These are phyloP conservation scores for Ganoderma lucidum DNA, from an alignment of 1,284 basidiomycete genomes.

Conservation along the genomic window DNA sequence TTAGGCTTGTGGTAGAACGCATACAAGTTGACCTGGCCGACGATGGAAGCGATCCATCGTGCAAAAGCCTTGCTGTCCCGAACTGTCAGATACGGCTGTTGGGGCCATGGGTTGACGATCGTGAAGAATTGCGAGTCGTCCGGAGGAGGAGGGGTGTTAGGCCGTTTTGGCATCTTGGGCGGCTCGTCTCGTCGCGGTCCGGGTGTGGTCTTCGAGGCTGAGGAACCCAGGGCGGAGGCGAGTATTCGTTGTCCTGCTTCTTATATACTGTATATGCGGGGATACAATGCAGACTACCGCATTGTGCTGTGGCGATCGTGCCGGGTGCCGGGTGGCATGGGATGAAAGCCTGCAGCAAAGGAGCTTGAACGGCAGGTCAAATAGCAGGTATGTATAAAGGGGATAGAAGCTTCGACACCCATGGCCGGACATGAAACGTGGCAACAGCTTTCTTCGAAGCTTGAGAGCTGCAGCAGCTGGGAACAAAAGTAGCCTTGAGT, in stretches of 20 bases:
- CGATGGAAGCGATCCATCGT: slow-evolving; percentile 69
- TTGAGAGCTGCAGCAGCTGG: neutral
- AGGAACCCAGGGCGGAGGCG: neutral
- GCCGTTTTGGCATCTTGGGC: slow-evolving; percentile 61
- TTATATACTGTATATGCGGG: neutral
- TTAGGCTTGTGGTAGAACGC: slow-evolving; percentile 70
- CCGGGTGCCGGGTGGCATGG: neutral
- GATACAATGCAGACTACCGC: neutral
- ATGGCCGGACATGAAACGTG: neutral
- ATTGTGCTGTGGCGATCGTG: neutral
- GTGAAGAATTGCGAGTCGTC: slow-evolving; percentile 68
- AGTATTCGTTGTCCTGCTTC: neutral
- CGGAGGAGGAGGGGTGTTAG: slow-evolving; percentile 57
- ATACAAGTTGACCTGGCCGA: slow-evolving; percentile 54
- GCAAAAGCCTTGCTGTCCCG: slow-evolving; percentile 59
- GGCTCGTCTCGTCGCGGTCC: neutral
- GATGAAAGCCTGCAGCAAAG: neutral
- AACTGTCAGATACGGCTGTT: slow-evolving; percentile 59
- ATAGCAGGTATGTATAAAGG: neutral
- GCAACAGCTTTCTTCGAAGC: neutral
- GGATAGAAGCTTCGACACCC: neutral
- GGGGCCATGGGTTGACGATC: slow-evolving; percentile 69
- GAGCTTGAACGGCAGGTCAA: neutral
- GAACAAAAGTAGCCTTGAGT: neutral
- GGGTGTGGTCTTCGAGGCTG: neutral